Evolutionary conservation across 1,284 basidiomycete genomes (phyloP).

Genomic region (Puccinia novopanici): DNA sequence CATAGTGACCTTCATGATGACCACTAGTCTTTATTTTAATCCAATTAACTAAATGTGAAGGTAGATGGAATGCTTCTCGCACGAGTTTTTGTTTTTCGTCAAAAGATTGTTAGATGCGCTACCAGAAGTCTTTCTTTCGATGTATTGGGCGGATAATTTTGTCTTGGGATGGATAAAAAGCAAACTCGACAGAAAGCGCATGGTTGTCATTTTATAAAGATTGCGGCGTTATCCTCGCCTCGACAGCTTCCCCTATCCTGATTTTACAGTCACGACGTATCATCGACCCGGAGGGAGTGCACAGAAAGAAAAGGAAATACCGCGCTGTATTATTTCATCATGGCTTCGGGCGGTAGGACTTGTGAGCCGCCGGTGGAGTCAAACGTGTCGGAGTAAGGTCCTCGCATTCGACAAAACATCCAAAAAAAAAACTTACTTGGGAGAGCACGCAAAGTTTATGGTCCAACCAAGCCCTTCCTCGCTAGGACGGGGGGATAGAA

Average conservation of each 20-base stretch:
- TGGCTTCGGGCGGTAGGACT: not conserved
- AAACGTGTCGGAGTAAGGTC: not conserved
- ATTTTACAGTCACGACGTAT: not conserved
- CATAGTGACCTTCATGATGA: not conserved
- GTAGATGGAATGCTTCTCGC: not conserved
- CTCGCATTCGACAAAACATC: not conserved
- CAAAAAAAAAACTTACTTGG: not conserved
- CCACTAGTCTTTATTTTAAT: not conserved
- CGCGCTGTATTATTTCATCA: not conserved
- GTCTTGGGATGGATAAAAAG: not conserved
- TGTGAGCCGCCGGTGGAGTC: not conserved
- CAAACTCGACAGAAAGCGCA: no score
- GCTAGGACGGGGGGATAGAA: not conserved
- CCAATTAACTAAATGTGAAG: not conserved
- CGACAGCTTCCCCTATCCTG: not conserved
- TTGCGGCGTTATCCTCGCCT: not conserved
- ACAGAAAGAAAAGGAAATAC: no score
- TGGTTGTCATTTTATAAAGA: no score
- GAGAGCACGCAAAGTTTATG: not conserved
- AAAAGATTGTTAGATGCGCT: no score
- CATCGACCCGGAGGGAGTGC: not conserved
- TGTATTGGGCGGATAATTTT: not conserved
- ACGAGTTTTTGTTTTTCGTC: not conserved
- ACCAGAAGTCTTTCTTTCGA: not conserved
- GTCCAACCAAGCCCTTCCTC: not conserved